phyloP scores from a whole-genome alignment of 208 protist genomes.

The Crithidia acanthocephali region DNA sequence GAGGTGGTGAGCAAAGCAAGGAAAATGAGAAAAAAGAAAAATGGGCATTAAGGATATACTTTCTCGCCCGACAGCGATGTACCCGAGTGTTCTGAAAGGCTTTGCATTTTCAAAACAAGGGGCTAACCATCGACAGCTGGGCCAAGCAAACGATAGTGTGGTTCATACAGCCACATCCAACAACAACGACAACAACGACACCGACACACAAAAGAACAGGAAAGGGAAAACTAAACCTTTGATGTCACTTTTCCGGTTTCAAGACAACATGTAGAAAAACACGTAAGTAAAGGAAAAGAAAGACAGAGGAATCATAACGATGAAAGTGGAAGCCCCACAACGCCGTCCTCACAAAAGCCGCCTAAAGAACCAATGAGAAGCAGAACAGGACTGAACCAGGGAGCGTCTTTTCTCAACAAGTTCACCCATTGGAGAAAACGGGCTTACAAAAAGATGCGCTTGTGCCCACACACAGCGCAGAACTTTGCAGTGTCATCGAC shows the following conservation, averaged over 20 bases:
- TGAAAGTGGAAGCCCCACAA: too few relatives aligned
- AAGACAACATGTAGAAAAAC: too few relatives aligned
- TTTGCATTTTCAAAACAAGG: slow-evolving; percentile 1
- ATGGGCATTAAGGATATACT: background rate
- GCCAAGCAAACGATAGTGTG: background rate
- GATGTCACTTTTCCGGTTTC: too few relatives aligned
- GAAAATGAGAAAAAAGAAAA: slow-evolving; percentile 5
- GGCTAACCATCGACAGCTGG: background rate
- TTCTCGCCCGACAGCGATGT: background rate
- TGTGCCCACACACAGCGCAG: slow-evolving; percentile 85
- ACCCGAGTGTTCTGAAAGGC: background rate
- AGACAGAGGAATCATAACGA: too few relatives aligned
- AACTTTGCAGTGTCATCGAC: slow-evolving; percentile 76
- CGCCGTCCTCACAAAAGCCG: too few relatives aligned
- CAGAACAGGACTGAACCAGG: background rate
- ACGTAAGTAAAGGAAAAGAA: too few relatives aligned
- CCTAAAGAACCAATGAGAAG: background rate
- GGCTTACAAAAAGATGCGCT: slow-evolving; percentile 42
- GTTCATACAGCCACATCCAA: too few relatives aligned
- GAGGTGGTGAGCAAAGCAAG: slow-evolving; percentile 14
- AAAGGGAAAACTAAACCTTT: background rate
- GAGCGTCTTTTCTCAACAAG: too few relatives aligned
- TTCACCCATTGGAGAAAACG: too few relatives aligned
- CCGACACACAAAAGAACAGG: background rate
- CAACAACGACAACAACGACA: background rate